Evolutionary conservation across 805 yeast species (phyloP), one percentile per base, ranked within the genome.

Genomic region (Cyberlindnera bimundalis): DNA sequence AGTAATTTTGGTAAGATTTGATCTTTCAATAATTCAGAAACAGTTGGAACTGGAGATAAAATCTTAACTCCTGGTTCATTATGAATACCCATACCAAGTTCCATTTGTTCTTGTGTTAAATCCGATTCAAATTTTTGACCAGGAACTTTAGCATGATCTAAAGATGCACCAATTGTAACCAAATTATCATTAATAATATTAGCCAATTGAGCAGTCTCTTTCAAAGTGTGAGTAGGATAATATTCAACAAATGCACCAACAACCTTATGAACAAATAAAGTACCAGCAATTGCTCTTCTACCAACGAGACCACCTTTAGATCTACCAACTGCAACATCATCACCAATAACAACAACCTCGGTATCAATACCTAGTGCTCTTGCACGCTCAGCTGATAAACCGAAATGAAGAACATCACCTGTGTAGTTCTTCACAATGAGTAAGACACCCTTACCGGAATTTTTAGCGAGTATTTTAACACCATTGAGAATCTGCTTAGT

Each of bases 1-100:
- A 84, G 56, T 43, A 90, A 63, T 54, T 78, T 77, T 33, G 79
- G 69, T 39, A 83, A 71, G 68, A 91, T 70, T 23, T 76, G 69
- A 19, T 70, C 67, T 21, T 71, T 59, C 33, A 79, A 68, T 24
- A 91, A 65, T 0, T 74, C 74, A 14, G 78, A 81, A 37, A 87
- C 76, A 1, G 76, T 59, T 19, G 97, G 96, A 51, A 90, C 77
- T 39, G 72, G 71, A 14, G 65, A 65, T 18, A 70, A 48, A 13
- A 63, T 55, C 55, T 74, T 70, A 43, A 80, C 80, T 46, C 97
- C 97, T 1, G 96, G 93, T 61, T 90, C 98, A 56, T 90, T 90
- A 64, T 90, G 98, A 46, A 90, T 90, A 33, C 98, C 98, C 80
- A 90, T 82, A 20, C 98, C 98, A 43, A 90, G 72, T 61, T 90